Evolutionary conservation across 2,329 filamentous ascomycete genomes (phyloP).

Genomic region (Chaetomiaceae sp.): DNA sequence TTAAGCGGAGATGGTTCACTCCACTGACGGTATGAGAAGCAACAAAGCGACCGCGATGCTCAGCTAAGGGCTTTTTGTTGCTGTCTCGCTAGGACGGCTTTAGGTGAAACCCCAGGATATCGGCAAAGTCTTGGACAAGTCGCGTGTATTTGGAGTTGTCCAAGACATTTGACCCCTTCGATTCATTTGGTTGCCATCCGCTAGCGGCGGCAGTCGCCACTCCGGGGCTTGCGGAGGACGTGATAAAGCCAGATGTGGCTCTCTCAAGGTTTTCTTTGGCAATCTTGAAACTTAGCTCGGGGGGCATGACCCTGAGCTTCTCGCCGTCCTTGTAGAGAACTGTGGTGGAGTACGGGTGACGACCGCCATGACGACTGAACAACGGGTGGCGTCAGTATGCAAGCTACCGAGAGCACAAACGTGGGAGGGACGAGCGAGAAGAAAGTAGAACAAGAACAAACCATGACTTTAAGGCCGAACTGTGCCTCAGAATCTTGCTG

Average conservation of each 20-base stretch:
- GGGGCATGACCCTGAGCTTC: neutral
- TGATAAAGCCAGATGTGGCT: conserved; percentile 15
- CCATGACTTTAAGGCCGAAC: conserved; percentile 7
- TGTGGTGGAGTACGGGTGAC: neutral
- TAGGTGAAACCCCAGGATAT: conserved; percentile 7
- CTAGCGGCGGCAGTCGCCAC: conserved; percentile 15
- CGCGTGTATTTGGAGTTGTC: conserved; percentile 13
- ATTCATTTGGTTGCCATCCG: conserved; percentile 11
- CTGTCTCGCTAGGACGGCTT: neutral
- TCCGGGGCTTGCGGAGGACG: neutral
- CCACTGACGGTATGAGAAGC: conserved; percentile 5
- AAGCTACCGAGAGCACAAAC: too few relatives aligned
- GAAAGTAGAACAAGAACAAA: neutral
- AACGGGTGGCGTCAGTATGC: neutral
- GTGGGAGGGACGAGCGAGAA: neutral
- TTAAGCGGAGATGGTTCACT: neutral
- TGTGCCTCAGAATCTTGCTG: conserved; percentile 1
- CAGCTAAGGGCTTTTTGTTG: neutral
- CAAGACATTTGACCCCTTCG: neutral
- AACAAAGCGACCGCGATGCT: conserved; percentile 11
- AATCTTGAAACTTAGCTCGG: neutral
- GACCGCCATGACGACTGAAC: neutral
- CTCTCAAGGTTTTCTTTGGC: conserved; percentile 2
- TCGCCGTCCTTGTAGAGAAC: conserved; percentile 2
- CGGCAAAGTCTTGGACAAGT: conserved; percentile 5